Conservation (phyloP, 2,329 filamentous ascomycete genomes). For the Cryphonectria carpinicola region DNA sequence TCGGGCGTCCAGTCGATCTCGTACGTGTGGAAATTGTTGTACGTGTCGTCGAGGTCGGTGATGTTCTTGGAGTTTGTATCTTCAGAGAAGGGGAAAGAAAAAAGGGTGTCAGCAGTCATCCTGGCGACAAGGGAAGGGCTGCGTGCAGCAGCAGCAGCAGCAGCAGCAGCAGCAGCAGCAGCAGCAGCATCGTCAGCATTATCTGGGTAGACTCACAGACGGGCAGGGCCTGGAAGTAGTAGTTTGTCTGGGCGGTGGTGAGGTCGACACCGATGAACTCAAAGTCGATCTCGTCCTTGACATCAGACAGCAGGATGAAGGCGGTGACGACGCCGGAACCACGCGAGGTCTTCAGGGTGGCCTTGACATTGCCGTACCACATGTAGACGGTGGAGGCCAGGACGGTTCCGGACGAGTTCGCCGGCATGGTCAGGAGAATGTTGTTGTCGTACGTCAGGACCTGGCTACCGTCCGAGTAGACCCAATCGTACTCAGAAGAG, state of each 20-base stretch:
- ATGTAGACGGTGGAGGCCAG: conserved; percentile 84
- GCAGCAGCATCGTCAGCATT: neutral
- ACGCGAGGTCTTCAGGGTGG: conserved; percentile 80
- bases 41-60: conserved; percentile 67
- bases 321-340: conserved; percentile 92
- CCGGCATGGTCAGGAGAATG: conserved; percentile 86
- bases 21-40: conserved; percentile 82
- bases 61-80: conserved; percentile 79
- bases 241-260: conserved; percentile 84
- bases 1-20: conserved; percentile 93
- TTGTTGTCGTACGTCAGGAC: conserved; percentile 61
- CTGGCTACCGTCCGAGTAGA: conserved; percentile 77
- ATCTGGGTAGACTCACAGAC: conserved; percentile 66
- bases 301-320: conserved; percentile 93
- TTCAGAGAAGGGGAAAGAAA: conserved; percentile 38
- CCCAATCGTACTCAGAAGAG: conserved; percentile 80
- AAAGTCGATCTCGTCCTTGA: conserved; percentile 98
- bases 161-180: too few relatives aligned
- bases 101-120: neutral
- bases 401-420: conserved; percentile 83
- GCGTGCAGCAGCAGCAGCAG: too few relatives aligned
- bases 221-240: conserved; percentile 92
- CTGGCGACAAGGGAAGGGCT: too few relatives aligned
- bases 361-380: conserved; percentile 95
- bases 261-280: conserved; percentile 89